Base-by-base conservation (phyloP, 495 filamentous ascomycete genomes). In the Penicillium waksmanii region DNA sequence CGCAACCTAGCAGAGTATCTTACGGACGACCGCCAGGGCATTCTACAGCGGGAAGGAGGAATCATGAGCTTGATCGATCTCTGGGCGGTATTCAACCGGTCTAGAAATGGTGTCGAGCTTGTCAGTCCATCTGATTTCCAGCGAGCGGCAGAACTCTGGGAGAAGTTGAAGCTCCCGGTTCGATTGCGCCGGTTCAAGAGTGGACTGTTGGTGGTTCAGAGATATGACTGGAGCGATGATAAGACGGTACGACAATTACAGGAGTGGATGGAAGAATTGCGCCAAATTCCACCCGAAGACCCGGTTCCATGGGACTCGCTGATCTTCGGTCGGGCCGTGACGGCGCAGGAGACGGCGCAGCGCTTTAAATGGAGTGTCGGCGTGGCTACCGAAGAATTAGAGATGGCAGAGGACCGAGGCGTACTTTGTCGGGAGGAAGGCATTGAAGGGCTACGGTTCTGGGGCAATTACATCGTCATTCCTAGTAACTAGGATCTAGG, bases 11-110 rank as follows among this genome's bases (percentile, higher is more conserved):
- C 95, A 2, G 95, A 98, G 74, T 97, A 96, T 67, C 77, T 98
- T 7, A 96, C 93, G 0, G 94, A 98, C 71, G 95, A 98, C 70
- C 77, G 86, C 3, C 83, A 88, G 48, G 93, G 93, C 1, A 81
- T 98, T 11, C 73, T 99, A 21, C 85, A 82, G 55, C 87, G 82
- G 54, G 93, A 96, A 66, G 96, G 95, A 10, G 95, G 95, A 1
- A 96, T 98, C 62, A 92, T 98, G 72, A 96, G 86, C 54, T 82
- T 99, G 8, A 94, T 98, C 19, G 95, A 99, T 67, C 81, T 98
- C 2, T 99, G 95, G 95, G 93, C 95, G 8, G 83, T 96, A 34
- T 97, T 97, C 79, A 99, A 99, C 66, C 89, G 95, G n/a, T 91
- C 91, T 21, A 83, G 96, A 42, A 92, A 92, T 53, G 95, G 95